Evolutionary conservation across 768 basidiomycete species (phyloP).

Genomic region (Agrocybe chaxingu): DNA sequence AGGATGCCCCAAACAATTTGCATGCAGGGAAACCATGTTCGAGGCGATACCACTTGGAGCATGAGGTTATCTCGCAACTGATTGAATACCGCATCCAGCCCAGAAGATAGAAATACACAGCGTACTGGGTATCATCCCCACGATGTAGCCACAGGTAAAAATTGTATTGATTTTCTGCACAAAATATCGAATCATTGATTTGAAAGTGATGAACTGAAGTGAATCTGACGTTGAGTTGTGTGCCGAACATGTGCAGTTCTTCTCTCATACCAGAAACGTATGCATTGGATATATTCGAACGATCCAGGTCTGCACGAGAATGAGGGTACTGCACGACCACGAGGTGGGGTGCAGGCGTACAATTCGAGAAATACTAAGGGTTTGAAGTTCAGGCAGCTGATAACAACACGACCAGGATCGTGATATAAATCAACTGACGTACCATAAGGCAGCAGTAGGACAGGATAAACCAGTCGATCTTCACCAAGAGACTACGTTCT

Average conservation of each 20-base stretch:
- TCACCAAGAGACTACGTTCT: conserved; percentile 53
- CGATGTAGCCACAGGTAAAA: conserved; percentile 73
- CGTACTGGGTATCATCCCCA: conserved; percentile 71
- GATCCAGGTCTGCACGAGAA: conserved; percentile 49
- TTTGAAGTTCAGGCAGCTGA: neutral
- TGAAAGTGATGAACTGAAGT: neutral
- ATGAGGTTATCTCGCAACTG: conserved; percentile 53
- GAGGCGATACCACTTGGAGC: conserved; percentile 58
- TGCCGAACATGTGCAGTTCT: conserved; percentile 62
- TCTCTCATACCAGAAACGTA: conserved; percentile 81
- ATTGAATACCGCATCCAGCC: neutral
- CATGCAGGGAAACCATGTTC: conserved; percentile 66
- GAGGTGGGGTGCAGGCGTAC: conserved; percentile 26
- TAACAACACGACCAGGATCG: neutral
- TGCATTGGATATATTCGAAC: conserved; percentile 69
- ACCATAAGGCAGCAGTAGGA: conserved; percentile 74
- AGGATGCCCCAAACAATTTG: conserved; percentile 65
- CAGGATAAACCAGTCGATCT: conserved; percentile 66
- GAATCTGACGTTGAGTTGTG: conserved; percentile 52
- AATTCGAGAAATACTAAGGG: conserved; percentile 62
- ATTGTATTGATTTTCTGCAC: conserved; percentile 63
- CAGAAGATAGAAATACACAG: neutral
- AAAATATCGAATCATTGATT: conserved; percentile 3
- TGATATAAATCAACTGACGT: conserved; percentile 2
- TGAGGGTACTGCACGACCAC: neutral